A percentile compares a stretch with the other conserved stretches of the same genome.
These are phyloP conservation scores for Acanthamoeba sp. DNA, from an alignment of 208 protist species.

Conservation along the genomic window DNA sequence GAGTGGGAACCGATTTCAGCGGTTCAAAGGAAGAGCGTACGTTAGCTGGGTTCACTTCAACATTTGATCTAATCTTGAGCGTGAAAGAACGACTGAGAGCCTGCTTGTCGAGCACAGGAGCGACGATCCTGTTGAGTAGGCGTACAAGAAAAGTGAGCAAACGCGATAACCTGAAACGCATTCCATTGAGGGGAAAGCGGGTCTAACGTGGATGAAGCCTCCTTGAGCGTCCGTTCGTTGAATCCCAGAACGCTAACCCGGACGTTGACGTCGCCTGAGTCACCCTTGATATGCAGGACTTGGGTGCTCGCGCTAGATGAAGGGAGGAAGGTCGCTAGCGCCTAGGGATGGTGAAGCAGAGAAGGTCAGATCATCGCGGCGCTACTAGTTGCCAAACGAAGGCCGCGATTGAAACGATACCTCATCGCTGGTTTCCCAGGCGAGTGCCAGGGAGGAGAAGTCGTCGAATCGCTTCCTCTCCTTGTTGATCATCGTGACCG, in stretches of 20 bases:
- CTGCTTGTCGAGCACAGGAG: constrained; percentile 36
- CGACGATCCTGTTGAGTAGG: background rate
- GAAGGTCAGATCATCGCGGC: background rate
- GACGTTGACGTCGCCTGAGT: background rate
- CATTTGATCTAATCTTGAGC: constrained; percentile 13
- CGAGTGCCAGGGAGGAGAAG: constrained; percentile 51
- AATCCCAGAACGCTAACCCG: background rate
- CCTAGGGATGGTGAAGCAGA: background rate
- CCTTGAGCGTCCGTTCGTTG: background rate
- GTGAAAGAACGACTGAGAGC: constrained; percentile 37
- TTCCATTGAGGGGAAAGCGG: too few species aligned
- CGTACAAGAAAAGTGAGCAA: too few species aligned
- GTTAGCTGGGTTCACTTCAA: background rate
- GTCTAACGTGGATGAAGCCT: background rate
- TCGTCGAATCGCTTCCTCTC: constrained; percentile 58
- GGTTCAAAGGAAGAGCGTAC: background rate
- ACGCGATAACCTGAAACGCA: too few species aligned
- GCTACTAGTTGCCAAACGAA: too few species aligned
- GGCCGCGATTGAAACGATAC: background rate
- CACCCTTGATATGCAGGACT: background rate
- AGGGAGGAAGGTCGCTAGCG: background rate
- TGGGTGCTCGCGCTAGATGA: background rate
- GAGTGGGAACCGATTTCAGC: background rate
- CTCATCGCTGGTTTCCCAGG: constrained; percentile 25
- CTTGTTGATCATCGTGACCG: constrained; percentile 31